Conservation (phyloP, 495 filamentous ascomycete genomes). For the Cenococcum geophilum region DNA sequence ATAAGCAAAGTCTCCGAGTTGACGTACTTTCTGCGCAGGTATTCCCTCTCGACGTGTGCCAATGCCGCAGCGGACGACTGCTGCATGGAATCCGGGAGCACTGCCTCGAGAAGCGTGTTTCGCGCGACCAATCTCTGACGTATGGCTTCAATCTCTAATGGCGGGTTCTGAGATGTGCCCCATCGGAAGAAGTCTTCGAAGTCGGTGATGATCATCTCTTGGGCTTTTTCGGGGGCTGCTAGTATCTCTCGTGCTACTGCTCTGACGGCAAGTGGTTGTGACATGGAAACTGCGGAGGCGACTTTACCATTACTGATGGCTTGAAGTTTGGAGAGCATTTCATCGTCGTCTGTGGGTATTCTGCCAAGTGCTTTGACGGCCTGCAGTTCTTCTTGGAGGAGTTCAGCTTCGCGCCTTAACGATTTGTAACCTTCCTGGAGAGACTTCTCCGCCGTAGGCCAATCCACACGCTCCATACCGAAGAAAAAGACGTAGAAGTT, state of each 20-base stretch:
- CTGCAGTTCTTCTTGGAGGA: no score
- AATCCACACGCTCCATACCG: no score
- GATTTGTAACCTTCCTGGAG: no score
- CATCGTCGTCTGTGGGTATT: no score
- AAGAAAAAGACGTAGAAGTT: no score
- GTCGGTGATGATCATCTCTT: constrained; percentile 20
- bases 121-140: constrained; percentile 9
- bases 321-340: no score
- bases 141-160: no score
- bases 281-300: background rate
- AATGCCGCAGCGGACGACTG: constrained; percentile 18
- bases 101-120: constrained; percentile 10
- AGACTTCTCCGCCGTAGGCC: no score
- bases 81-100: constrained; percentile 15
- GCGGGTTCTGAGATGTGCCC: background rate
- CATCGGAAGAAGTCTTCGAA: constrained; percentile 11
- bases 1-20: constrained; percentile 33
- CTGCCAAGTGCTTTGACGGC: no score
- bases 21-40: constrained; percentile 29
- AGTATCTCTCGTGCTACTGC: constrained; percentile 10
- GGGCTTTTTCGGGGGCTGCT: constrained; percentile 36
- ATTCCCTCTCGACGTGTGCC: constrained; percentile 30
- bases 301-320: background rate
- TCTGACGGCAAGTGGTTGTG: constrained; percentile 2
- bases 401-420: no score